Evolutionary conservation across 2,329 filamentous ascomycete species (phyloP), one percentile per base, ranked within the genome.

Genomic region (Penicillium sp.): DNA sequence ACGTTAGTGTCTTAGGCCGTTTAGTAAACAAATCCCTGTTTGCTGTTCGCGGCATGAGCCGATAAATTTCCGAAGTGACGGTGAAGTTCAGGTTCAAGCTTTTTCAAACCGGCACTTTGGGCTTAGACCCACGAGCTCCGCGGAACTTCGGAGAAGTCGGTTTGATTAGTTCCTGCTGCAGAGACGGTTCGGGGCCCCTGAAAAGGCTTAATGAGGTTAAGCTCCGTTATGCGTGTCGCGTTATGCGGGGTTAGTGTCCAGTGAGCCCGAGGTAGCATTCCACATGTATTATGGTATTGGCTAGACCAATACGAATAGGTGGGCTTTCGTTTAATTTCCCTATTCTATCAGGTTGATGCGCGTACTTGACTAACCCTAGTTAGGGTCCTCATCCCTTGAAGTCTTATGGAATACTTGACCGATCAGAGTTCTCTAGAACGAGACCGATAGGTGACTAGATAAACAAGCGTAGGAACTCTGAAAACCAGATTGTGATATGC

Each of bases 201-300:
- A 13, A 42, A 53, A 29, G 43, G 44, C 43, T 54, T 54, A 42
- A 50, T 50, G 5, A 10, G 35, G 33, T 42, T 50, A 39, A 50
- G 33, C 35, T 50, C 48, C 48, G 9, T 23, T 42, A 13, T 42
- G 9, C 16, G 16, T n/a, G n/a, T 23, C 16, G 16, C 35, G n/a
- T 23, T 25, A 37, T 50, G 47, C 33, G 48, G 48, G 48, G 47
- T 37, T 16, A 35, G 13, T 37, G 6, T 16, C 31, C 31, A 33
- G 31, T 39, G n/a, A 19, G 33, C n/a, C 35, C 31, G 6, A 19
- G 35, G 19, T 42, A 21, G 39, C 39, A 42, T 42, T 42, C 39
- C 39, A 10, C 8, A 39, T 39, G 13, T 16, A 5, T 33, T 6
- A 33, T 5, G 29, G 13, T 33, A 31, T 11, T 14, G 14, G 31